A percentile compares a stretch with the other conserved stretches of the same genome.
phyloP scores from a whole-genome alignment of 768 basidiomycete species.

The Xerocomus brunneocitrinus region DNA sequence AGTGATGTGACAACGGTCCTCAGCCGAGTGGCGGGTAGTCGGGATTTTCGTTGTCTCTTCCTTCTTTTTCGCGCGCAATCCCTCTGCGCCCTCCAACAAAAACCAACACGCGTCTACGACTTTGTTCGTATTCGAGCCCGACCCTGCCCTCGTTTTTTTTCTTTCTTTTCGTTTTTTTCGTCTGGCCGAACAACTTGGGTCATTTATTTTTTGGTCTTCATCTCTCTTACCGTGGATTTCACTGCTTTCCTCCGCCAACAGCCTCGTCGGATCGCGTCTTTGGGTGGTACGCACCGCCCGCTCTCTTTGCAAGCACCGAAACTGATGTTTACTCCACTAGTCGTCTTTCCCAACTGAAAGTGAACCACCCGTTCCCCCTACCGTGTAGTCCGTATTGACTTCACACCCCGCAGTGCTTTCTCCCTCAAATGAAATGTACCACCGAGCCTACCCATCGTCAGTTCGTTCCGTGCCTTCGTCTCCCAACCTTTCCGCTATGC shows the following conservation, averaged over 20 bases:
- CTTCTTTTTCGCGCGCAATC: conserved; percentile 11
- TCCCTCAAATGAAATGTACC: conserved; percentile 52
- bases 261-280: conserved; percentile 10
- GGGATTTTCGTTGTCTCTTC: background rate
- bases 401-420: conserved; percentile 26
- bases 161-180: background rate
- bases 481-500: conserved; percentile 16
- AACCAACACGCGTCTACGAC: conserved; percentile 10
- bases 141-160: background rate
- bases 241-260: conserved; percentile 3
- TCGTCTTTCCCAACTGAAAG: conserved; percentile 13
- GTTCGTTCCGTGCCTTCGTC: conserved; percentile 52
- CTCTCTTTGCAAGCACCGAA: background rate
- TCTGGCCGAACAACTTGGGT: background rate
- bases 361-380: conserved; percentile 9
- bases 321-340: background rate
- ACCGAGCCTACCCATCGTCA: conserved; percentile 50
- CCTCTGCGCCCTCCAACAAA: conserved; percentile 3
- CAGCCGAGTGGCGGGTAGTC: conserved; percentile 14
- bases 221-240: background rate
- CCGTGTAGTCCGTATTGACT: conserved; percentile 12
- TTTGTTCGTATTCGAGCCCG: background rate
- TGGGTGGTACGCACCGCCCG: conserved; percentile 1
- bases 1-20: too few relatives aligned
- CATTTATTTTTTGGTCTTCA: background rate